These are phyloP conservation scores for Hypholoma fasciculare DNA, from an alignment of 768 basidiomycete genomes.

Conservation along the genomic window DNA sequence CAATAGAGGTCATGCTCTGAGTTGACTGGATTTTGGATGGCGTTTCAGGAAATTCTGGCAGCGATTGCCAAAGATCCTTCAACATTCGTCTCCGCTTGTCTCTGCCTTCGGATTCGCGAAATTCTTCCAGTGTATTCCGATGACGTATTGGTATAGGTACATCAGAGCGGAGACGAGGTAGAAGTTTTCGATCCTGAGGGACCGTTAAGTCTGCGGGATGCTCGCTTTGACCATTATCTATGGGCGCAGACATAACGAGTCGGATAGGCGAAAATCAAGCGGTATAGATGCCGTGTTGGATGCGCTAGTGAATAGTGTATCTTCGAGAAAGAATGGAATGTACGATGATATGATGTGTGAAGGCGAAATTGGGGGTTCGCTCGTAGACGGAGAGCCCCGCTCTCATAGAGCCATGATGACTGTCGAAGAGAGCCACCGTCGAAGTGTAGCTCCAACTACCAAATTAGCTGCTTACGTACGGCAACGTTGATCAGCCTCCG, in stretches of 20 bases:
- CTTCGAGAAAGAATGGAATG: not conserved
- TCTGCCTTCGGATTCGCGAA: conserved; percentile 62
- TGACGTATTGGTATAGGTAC: conserved; percentile 41
- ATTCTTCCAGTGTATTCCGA: conserved; percentile 52
- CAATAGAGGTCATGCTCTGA: conserved; percentile 2
- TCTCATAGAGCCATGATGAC: conserved; percentile 36
- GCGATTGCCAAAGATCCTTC: conserved; percentile 61
- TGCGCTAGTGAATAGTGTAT: not conserved
- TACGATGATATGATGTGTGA: not conserved
- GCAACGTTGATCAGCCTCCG: not conserved
- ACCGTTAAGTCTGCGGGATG: conserved; percentile 38
- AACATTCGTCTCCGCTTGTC: conserved; percentile 61
- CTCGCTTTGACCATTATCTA: conserved; percentile 2
- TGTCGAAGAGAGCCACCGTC: conserved; percentile 13
- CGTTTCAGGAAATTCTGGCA: conserved; percentile 35
- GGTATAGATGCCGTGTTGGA: not conserved
- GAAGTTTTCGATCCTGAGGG: conserved; percentile 51
- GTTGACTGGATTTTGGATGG: conserved; percentile 5
- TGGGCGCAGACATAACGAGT: conserved; percentile 19
- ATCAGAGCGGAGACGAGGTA: conserved; percentile 64
- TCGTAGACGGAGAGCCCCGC: conserved; percentile 28
- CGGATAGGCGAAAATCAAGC: not conserved
- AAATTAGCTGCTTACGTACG: conserved; percentile 18
- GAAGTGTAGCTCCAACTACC: conserved; percentile 14
- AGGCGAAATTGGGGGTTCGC: conserved; percentile 12